Evolutionary conservation across 1,139 yeast species (phyloP), one percentile per base, ranked within the genome.

Genomic region (Torulaspora pretoriensis): DNA sequence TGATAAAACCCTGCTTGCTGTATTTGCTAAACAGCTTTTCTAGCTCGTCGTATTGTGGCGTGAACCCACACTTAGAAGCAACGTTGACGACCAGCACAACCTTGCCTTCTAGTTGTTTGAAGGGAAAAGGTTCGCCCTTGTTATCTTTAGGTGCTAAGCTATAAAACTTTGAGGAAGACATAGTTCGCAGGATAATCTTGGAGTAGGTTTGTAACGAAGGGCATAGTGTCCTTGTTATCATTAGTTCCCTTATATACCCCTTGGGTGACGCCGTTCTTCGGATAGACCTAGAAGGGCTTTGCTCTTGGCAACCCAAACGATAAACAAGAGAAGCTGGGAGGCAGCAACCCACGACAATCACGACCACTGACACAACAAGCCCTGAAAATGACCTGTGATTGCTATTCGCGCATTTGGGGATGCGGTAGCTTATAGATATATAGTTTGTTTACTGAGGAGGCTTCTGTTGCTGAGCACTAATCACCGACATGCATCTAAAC

Each of bases 401-500:
- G 22, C 22, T 19, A 19, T 19, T 19, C 5, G 22, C 22, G 22
- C 22, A 2, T 19, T 19, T 19, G 22, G 7, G 22, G 22, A 19
- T 2, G 25, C 22, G 32, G 27, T 28, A 28, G 33, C 39, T 19
- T n/a, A 22, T 25, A 22, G 40, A 34, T 17, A 27, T 23, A 23
- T 17, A 36, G 32, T 31, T 40, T 45, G 31, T 12, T 35, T 30
- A 17, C 27, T 25, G 39, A 3, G 36, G 38, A 7, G 33, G 24
- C 25, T 38, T 43, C 32, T 35, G 45, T 47, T 65, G 63, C 53
- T 83, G 85, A 3, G 92, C 86, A 53, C 85, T 79, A 16, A 90
- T 81, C 13, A 87, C 90, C 52, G 95, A 86, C 82, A 90, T 81
- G 63, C 97, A 89, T 67, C 85, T 89, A 77, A 90, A 92, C 60